Evolutionary conservation across 2,329 filamentous ascomycete species (phyloP).

Genomic region (Aspergillus quadricinctus): DNA sequence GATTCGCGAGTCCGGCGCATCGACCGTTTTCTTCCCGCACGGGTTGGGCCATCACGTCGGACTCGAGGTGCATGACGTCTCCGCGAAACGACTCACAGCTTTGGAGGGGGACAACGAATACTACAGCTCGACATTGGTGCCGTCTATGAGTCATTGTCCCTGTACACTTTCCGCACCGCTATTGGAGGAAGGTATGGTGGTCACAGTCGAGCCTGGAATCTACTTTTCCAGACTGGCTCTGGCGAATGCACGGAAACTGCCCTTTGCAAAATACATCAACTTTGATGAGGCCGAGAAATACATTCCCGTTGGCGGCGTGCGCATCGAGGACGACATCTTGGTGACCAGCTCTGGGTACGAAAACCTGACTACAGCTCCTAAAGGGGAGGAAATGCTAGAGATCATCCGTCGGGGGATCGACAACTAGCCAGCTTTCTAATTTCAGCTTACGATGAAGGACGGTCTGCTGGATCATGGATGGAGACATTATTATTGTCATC

Average conservation of each 20-base stretch:
- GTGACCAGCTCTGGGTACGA: constrained; percentile 65
- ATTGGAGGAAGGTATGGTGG: constrained; percentile 52
- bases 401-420: constrained; percentile 30
- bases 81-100: constrained; percentile 32
- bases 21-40: constrained; percentile 40
- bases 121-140: constrained; percentile 13
- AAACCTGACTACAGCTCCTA: constrained; percentile 68
- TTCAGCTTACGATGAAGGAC: background rate
- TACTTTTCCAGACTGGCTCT: constrained; percentile 40
- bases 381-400: constrained; percentile 54
- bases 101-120: constrained; percentile 9
- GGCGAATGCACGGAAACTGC: constrained; percentile 28
- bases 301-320: constrained; percentile 41
- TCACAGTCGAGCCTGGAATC: constrained; percentile 54
- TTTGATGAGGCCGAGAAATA: constrained; percentile 37
- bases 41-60: constrained; percentile 57
- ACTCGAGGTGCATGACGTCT: constrained; percentile 44
- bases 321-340: constrained; percentile 58
- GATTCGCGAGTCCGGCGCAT: constrained; percentile 34
- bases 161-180: constrained; percentile 31
- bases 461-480: background rate
- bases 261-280: constrained; percentile 34
- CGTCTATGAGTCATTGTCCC: constrained; percentile 19
- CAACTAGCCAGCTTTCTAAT: constrained; percentile 4
- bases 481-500: background rate